Percentiles rank a stretch among this genome's conserved stretches.
These are phyloP conservation scores for Fusarium miscanthi DNA, from an alignment of 2,329 filamentous ascomycete species.

Conservation along the genomic window DNA sequence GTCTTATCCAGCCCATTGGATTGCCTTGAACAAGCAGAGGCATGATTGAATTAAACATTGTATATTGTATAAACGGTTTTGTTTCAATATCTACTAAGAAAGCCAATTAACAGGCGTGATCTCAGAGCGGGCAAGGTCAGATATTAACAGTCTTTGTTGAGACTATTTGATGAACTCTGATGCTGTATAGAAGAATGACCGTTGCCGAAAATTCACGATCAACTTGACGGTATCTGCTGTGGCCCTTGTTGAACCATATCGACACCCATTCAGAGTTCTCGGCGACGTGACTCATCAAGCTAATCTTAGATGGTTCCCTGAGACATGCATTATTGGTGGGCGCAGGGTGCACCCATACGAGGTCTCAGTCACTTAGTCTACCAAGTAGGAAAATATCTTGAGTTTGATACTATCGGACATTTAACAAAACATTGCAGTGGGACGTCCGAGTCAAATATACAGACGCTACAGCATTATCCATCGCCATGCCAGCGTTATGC, in stretches of 20 bases:
- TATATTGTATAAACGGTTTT: not conserved
- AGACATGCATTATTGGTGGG: slow-evolving; percentile 10
- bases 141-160: not conserved
- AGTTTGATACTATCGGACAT: not conserved
- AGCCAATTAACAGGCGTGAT: not conserved
- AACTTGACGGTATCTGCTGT: not conserved
- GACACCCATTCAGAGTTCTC: not conserved
- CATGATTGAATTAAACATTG: not conserved
- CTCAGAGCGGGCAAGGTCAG: not conserved
- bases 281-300: slow-evolving; percentile 12
- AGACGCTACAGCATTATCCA: not conserved
- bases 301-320: not conserved
- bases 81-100: too few relatives aligned
- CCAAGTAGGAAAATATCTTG: not conserved
- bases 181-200: not conserved
- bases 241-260: not conserved
- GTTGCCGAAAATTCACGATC: not conserved
- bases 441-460: not conserved
- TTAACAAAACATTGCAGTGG: not conserved
- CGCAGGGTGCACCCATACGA: not conserved
- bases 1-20: not conserved
- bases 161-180: not conserved
- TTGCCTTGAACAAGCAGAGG: not conserved
- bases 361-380: not conserved
- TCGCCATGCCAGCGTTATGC: not conserved